Conservation (phyloP, 257 asterid species). For the Solanum arcanum region DNA sequence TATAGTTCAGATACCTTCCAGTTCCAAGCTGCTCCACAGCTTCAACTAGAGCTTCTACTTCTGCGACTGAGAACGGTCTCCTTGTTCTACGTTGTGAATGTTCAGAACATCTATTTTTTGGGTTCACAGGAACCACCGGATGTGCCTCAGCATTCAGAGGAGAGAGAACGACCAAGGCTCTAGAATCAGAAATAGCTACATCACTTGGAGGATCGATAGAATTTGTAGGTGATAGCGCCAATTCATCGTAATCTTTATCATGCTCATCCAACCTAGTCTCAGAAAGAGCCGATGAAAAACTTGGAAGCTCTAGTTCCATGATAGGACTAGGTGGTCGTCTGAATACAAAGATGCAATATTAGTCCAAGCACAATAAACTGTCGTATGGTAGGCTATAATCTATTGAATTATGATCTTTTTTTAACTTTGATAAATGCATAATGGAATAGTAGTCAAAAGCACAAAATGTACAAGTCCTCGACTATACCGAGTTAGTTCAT, state of each 20-base stretch:
- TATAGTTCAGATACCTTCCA: conserved; percentile 47
- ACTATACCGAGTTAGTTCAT: conserved; percentile 25
- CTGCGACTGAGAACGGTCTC: conserved; percentile 84
- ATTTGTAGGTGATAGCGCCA: conserved; percentile 21
- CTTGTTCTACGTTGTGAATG: conserved; percentile 78
- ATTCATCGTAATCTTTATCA: conserved; percentile 12
- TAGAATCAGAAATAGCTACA: conserved; percentile 27
- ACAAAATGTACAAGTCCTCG: neutral
- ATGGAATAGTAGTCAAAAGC: neutral
- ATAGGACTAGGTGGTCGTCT: conserved; percentile 48
- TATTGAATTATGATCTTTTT: neutral
- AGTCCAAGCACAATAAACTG: neutral
- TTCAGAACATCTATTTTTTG: conserved; percentile 51
- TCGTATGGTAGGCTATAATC: neutral
- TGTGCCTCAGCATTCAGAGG: conserved; percentile 39
- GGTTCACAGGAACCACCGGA: conserved; percentile 40
- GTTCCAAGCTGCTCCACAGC: conserved; percentile 93
- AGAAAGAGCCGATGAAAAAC: conserved; percentile 22
- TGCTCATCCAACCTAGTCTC: conserved; percentile 24
- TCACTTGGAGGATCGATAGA: conserved; percentile 18
- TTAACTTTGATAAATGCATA: neutral
- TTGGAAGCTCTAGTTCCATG: conserved; percentile 40
- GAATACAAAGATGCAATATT: conserved; percentile 2
- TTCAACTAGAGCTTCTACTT: conserved; percentile 91
- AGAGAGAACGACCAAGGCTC: conserved; percentile 45